Conservation (phyloP, 1,284 basidiomycete genomes). For the Anthracocystis setariae region DNA sequence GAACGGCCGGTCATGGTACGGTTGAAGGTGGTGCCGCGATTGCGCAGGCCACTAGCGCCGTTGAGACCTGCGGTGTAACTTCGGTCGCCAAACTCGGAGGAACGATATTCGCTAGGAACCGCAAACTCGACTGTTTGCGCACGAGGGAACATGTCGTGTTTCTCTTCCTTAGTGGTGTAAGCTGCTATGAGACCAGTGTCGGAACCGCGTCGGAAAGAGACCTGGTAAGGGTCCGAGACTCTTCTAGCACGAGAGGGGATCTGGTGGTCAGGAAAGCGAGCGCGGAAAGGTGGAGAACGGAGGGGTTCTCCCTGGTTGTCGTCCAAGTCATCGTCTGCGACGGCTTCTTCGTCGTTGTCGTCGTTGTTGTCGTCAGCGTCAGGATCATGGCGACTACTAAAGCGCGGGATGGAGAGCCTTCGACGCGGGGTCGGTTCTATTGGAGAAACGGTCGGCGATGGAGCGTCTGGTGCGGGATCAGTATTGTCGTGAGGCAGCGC, state of each 20-base stretch:
- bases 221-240: conserved; percentile 47
- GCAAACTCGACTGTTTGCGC: conserved; percentile 74
- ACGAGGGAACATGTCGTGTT: conserved; percentile 69
- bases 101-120: conserved; percentile 63
- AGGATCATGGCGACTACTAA: conserved; percentile 28
- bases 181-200: conserved; percentile 32
- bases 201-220: conserved; percentile 43
- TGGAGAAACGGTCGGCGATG: not conserved
- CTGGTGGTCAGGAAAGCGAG: conserved; percentile 33
- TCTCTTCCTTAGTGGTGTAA: conserved; percentile 23
- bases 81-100: conserved; percentile 12
- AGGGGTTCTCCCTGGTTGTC: not conserved
- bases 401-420: conserved; percentile 39
- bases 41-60: conserved; percentile 15
- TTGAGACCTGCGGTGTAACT: conserved; percentile 28
- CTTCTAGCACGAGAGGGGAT: conserved; percentile 24
- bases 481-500: conserved; percentile 19
- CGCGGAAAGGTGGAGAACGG: conserved; percentile 28
- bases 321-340: conserved; percentile 12
- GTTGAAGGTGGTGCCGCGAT: conserved; percentile 32
- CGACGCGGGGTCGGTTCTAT: conserved; percentile 7
- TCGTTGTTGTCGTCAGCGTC: conserved; percentile 33
- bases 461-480: not conserved
- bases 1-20: conserved; percentile 50
- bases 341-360: conserved; percentile 31